A percentile compares a stretch with the other conserved stretches of the same genome.
Evolutionary conservation across 2,329 filamentous ascomycete genomes (phyloP).

Genomic region (Colletotrichum scovillei): DNA sequence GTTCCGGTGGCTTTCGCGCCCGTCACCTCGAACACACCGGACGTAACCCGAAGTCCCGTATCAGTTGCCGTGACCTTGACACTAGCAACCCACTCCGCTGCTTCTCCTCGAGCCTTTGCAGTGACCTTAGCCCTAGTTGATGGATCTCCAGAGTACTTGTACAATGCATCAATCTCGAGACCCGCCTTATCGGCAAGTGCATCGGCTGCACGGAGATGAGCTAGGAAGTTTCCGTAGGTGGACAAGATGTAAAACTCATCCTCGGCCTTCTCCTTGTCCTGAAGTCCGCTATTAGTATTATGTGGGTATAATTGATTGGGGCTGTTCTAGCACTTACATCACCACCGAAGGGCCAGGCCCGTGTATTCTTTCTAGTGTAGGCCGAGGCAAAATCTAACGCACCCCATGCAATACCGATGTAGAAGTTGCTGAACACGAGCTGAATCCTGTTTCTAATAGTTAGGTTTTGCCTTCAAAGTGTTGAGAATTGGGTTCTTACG

Average conservation of each 20-base stretch:
- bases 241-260: slow-evolving; percentile 76
- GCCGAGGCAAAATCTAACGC: slow-evolving; percentile 64
- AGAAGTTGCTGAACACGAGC: slow-evolving; percentile 75
- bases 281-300: not conserved
- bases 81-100: slow-evolving; percentile 72
- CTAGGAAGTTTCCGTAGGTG: slow-evolving; percentile 72
- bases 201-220: slow-evolving; percentile 69
- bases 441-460: slow-evolving; percentile 59
- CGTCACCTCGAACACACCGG: slow-evolving; percentile 73
- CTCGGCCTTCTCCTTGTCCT: slow-evolving; percentile 65
- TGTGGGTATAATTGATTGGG: accelerated
- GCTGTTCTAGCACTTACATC: slow-evolving; percentile 54
- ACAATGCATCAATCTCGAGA: slow-evolving; percentile 58
- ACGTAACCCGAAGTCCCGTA: slow-evolving; percentile 66
- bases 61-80: slow-evolving; percentile 73
- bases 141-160: slow-evolving; percentile 49
- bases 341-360: slow-evolving; percentile 73
- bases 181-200: slow-evolving; percentile 69
- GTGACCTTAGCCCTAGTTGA: slow-evolving; percentile 57
- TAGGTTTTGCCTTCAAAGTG: not conserved
- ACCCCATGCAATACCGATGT: slow-evolving; percentile 71
- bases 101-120: slow-evolving; percentile 65
- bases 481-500: slow-evolving; percentile 46
- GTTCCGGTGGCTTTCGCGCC: slow-evolving; percentile 67
- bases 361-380: slow-evolving; percentile 67